These are phyloP conservation scores for Tolypocladium ovalisporum DNA, from an alignment of 2,329 filamentous ascomycete species.

Conservation along the genomic window DNA sequence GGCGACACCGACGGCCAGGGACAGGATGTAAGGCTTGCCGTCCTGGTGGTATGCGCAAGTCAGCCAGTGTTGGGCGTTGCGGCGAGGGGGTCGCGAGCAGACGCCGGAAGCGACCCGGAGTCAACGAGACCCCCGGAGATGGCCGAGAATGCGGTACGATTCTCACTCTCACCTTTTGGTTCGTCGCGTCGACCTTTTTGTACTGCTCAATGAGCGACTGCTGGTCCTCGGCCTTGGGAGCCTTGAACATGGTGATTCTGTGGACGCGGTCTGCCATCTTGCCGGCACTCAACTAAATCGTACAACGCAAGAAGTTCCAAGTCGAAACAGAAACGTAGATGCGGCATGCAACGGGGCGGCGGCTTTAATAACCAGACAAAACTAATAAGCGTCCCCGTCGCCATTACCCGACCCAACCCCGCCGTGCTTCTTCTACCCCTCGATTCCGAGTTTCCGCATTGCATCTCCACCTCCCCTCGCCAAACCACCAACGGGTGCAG, in stretches of 20 bases:
- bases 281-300: not conserved
- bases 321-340: not conserved
- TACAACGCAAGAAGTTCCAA: not conserved
- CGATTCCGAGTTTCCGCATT: not conserved
- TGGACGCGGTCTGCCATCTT: constrained; percentile 30
- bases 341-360: not conserved
- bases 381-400: not conserved
- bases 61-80: not conserved
- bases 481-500: not conserved
- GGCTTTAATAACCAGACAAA: not conserved
- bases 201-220: constrained; percentile 33
- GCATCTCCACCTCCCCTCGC: not conserved
- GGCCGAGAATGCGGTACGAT: no score
- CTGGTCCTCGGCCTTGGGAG: constrained; percentile 32
- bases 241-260: constrained; percentile 43
- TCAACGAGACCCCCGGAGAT: no score
- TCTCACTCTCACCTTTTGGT: constrained; percentile 31
- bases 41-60: constrained; percentile 33
- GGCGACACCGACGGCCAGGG: constrained; percentile 40
- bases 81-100: not conserved
- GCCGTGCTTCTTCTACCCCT: not conserved
- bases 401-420: not conserved
- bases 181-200: constrained; percentile 24
- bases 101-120: not conserved
- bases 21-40: constrained; percentile 59